Evolutionary conservation across 2,329 filamentous ascomycete species (phyloP), one percentile per base, ranked within the genome.

Genomic region (Exophiala lecanii-corni): DNA sequence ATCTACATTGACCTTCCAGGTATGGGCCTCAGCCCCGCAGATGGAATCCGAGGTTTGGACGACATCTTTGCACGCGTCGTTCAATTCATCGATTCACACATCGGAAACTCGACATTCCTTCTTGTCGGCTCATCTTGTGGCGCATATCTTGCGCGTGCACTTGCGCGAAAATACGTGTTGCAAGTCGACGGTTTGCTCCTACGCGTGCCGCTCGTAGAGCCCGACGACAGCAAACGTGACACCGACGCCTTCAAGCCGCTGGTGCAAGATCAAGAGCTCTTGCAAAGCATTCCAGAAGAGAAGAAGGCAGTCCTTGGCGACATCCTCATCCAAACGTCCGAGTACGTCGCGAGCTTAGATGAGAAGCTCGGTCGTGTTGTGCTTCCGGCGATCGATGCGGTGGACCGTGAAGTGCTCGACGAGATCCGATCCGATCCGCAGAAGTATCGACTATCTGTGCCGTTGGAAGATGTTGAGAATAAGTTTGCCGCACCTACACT

Each of bases 1-100:
- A 59, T 60, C 21, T 60, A 60, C 35, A 49, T 59, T 3, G 58
- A 60, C 42, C 57, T 60, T 15, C 58, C 58, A 36, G 58, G 58
- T 36, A 59, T 58, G 57, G 58, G 57, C 34, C 41, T 12, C 36
- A 58, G 58, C 19, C 58, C 58, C 5, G 56, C 58, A 5, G 50
- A 56, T 26, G 41, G 46, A 34, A 20, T 60, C 45, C 45, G 54
- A 23, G 39, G 58, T 38, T 41, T 59, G n/a, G 54, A 60, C 28
- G 55, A 59, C 9, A 58, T 60, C 9, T 57, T 53, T 37, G 16
- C 19, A 37, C 58, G 54, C 13, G 49, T 60, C 17, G 43, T 49
- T 10, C 44, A 52, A 41, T 60, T 60, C 45, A 55, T 60, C 34
- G 57, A 59, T 43, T 31, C 50, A n/a, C 52, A 53, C 45, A 36